Evolutionary conservation across 768 basidiomycete species (phyloP).

Genomic region (Termitomyces sp.): DNA sequence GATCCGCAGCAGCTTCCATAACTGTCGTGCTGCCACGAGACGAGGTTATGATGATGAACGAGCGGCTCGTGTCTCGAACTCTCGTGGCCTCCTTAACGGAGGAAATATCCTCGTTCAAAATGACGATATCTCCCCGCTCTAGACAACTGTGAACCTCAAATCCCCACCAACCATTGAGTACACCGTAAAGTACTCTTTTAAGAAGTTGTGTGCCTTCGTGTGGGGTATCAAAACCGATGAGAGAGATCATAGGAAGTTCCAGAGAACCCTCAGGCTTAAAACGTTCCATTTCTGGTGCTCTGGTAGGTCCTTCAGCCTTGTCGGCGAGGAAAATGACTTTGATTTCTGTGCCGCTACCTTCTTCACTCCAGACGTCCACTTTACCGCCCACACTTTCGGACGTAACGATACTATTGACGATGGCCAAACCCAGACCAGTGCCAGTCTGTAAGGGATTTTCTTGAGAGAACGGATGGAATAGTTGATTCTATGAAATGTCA

Average conservation of each 20-base stretch:
- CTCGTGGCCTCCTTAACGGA: constrained; percentile 56
- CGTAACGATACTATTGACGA: constrained; percentile 89
- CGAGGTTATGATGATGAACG: constrained; percentile 32
- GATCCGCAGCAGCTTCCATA: constrained; percentile 62
- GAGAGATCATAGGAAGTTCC: constrained; percentile 52
- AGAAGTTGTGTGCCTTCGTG: constrained; percentile 70
- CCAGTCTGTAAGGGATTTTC: constrained; percentile 93
- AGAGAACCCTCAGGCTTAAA: constrained; percentile 40
- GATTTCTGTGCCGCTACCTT: constrained; percentile 89
- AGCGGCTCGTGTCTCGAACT: constrained; percentile 51
- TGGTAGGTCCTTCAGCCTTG: constrained; percentile 37
- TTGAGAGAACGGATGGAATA: constrained; percentile 97
- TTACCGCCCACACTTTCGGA: constrained; percentile 86
- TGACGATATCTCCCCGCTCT: constrained; percentile 65
- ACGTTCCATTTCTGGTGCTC: constrained; percentile 39
- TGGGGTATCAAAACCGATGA: constrained; percentile 67
- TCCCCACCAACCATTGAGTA: constrained; percentile 76
- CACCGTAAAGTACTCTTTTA: constrained; percentile 56
- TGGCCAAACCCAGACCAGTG: constrained; percentile 91
- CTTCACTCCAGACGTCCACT: constrained; percentile 92
- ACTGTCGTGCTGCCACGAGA: constrained; percentile 62
- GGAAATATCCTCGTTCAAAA: constrained; percentile 76
- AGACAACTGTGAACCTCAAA: constrained; percentile 44
- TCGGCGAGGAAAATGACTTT: constrained; percentile 82
- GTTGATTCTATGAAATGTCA: constrained; percentile 60